A percentile compares a stretch with the other conserved stretches of the same genome.
These are phyloP conservation scores for Priceomyces haplophilus DNA, from an alignment of 805 yeast species.

Conservation along the genomic window DNA sequence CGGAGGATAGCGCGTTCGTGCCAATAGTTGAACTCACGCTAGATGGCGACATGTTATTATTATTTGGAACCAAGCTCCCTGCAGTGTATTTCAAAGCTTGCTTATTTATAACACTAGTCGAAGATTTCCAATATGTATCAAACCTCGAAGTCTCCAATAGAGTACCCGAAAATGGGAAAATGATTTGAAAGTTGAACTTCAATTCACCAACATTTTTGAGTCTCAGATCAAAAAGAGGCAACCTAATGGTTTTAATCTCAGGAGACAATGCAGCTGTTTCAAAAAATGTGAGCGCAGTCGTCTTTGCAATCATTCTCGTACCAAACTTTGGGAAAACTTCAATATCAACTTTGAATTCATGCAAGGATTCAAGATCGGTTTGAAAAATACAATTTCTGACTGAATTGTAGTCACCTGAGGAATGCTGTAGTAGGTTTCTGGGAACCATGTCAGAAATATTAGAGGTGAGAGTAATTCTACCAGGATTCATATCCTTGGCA, in stretches of 20 bases:
- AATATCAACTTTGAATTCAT: conserved; percentile 70
- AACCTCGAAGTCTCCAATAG: conserved; percentile 87
- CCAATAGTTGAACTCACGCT: conserved; percentile 13
- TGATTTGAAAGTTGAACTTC: conserved; percentile 72
- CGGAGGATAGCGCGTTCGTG: conserved; percentile 8
- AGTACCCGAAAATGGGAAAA: conserved; percentile 82
- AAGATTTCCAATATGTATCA: conserved; percentile 92
- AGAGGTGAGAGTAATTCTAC: conserved; percentile 80
- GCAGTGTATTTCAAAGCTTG: conserved; percentile 33
- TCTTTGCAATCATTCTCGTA: conserved; percentile 83
- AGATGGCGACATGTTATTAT: conserved; percentile 37
- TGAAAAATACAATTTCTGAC: conserved; percentile 75
- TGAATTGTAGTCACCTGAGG: conserved; percentile 51
- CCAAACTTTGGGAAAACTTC: conserved; percentile 95
- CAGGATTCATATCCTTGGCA: conserved; percentile 53
- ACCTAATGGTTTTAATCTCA: conserved; percentile 38
- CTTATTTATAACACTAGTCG: conserved; percentile 52
- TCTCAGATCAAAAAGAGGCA: conserved; percentile 82
- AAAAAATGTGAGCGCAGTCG: conserved; percentile 66
- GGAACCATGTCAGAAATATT: conserved; percentile 80
- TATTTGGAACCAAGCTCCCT: conserved; percentile 34
- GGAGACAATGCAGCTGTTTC: conserved; percentile 40
- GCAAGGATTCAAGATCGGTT: conserved; percentile 64
- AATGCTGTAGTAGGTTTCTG: conserved; percentile 76
- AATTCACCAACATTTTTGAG: conserved; percentile 80